Conservation (phyloP, 2,329 filamentous ascomycete species). For the Phialophora expanda region DNA sequence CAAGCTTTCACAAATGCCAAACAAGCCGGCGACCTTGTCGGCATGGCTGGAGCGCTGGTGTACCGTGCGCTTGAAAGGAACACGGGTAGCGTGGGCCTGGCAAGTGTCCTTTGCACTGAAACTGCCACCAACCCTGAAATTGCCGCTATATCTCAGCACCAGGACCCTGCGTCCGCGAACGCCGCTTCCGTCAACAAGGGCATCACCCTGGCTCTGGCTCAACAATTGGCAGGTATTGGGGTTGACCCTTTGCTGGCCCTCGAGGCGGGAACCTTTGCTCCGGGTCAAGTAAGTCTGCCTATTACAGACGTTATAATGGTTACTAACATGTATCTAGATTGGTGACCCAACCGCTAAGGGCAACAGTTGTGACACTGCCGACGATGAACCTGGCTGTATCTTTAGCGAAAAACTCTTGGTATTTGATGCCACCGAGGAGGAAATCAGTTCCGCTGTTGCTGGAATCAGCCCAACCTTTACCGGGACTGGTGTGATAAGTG, state of each 20-base stretch:
- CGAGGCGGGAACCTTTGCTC: slow-evolving; percentile 66
- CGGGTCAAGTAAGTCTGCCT: slow-evolving; percentile 52
- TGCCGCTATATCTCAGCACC: slow-evolving; percentile 66
- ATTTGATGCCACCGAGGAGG: slow-evolving; percentile 58
- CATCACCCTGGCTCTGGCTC: slow-evolving; percentile 64
- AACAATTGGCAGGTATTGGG: slow-evolving; percentile 66
- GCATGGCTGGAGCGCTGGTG: slow-evolving; percentile 61
- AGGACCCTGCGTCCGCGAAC: slow-evolving; percentile 67
- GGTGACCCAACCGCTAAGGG: slow-evolving; percentile 56
- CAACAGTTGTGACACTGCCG: slow-evolving; percentile 58
- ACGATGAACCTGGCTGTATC: slow-evolving; percentile 61
- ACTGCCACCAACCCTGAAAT: slow-evolving; percentile 70
- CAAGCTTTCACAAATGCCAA: slow-evolving; percentile 67
- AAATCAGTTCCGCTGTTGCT: slow-evolving; percentile 58
- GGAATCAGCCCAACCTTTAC: slow-evolving; percentile 38
- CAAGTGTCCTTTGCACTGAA: slow-evolving; percentile 62
- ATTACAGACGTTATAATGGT: neutral
- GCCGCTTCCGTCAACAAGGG: slow-evolving; percentile 65
- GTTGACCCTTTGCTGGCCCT: slow-evolving; percentile 68
- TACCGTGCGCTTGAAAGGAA: slow-evolving; percentile 65
- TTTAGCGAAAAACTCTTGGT: slow-evolving; percentile 59
- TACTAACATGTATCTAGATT: slow-evolving; percentile 41
- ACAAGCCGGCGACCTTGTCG: slow-evolving; percentile 56
- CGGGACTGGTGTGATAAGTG: slow-evolving; percentile 23
- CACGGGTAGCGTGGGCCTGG: slow-evolving; percentile 61